Conservation (phyloP, 805 yeast species). For the Candida bentonensis region DNA sequence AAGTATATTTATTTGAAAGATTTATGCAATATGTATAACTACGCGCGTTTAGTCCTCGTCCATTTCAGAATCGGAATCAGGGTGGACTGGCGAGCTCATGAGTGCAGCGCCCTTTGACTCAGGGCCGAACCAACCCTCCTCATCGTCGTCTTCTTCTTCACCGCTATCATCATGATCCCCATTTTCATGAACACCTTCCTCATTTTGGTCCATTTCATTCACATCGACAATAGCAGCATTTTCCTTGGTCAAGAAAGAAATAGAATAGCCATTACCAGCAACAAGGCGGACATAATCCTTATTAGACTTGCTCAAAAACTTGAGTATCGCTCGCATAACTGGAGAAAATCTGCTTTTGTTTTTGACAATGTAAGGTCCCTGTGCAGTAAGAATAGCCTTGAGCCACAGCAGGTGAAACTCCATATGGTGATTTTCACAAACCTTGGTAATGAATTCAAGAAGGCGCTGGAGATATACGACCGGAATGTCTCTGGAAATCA, state of each 20-base stretch:
- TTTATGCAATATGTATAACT: too few relatives aligned
- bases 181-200: constrained; percentile 19
- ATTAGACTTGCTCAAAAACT: constrained; percentile 60
- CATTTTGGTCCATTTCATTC: constrained; percentile 21
- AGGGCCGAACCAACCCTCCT: constrained; percentile 24
- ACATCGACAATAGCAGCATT: constrained; percentile 21
- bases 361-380: constrained; percentile 59
- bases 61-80: too few relatives aligned
- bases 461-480: constrained; percentile 57
- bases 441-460: constrained; percentile 47
- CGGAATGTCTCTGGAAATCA: constrained; percentile 62
- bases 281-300: constrained; percentile 39
- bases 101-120: constrained; percentile 10
- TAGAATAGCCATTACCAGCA: constrained; percentile 14
- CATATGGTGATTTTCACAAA: constrained; percentile 62
- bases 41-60: too few relatives aligned
- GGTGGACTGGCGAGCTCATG: too few relatives aligned
- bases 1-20: too few relatives aligned
- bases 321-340: constrained; percentile 53
- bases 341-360: constrained; percentile 51
- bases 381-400: constrained; percentile 47
- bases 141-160: constrained; percentile 22
- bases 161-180: constrained; percentile 27
- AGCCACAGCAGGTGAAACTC: constrained; percentile 82
- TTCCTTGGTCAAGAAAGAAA: constrained; percentile 9